Percentiles rank a stretch among this genome's conserved stretches.
phyloP scores from a whole-genome alignment of 352 stramenopile genomes.

The Hyaloperonospora brassicae region DNA sequence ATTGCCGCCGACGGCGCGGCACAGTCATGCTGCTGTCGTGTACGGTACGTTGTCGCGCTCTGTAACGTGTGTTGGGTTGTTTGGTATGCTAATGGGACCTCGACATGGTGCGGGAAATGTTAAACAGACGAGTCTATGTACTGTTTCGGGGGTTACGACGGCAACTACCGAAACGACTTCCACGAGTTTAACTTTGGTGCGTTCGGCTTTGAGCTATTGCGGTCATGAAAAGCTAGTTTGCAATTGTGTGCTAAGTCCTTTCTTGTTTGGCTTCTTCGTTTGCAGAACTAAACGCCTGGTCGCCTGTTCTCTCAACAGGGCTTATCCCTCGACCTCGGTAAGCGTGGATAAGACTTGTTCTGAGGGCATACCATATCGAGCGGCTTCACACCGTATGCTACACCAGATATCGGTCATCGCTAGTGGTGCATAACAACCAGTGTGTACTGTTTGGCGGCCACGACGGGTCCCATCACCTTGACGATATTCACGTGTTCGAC shows the following conservation, averaged over 20 bases:
- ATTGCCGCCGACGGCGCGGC: conserved; percentile 85
- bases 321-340: conserved; percentile 63
- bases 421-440: conserved; percentile 89
- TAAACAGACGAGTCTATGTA: conserved; percentile 72
- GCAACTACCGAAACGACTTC: conserved; percentile 92
- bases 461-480: conserved; percentile 95
- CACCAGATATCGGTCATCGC: conserved; percentile 81
- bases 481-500: conserved; percentile 96
- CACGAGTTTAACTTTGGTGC: conserved; percentile 92
- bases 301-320: conserved; percentile 64
- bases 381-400: background rate
- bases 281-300: conserved; percentile 82
- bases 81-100: background rate
- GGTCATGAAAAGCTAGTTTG: background rate
- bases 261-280: background rate
- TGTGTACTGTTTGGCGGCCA: conserved; percentile 95
- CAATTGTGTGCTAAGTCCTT: conserved; percentile 1
- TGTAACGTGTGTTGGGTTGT: background rate
- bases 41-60: conserved; percentile 37
- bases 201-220: background rate
- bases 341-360: background rate
- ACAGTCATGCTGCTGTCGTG: conserved; percentile 92
- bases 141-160: conserved; percentile 93
- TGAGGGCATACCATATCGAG: conserved; percentile 3
- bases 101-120: background rate